These are phyloP conservation scores for Agaricus blazei DNA, from an alignment of 768 basidiomycete species.

Conservation along the genomic window DNA sequence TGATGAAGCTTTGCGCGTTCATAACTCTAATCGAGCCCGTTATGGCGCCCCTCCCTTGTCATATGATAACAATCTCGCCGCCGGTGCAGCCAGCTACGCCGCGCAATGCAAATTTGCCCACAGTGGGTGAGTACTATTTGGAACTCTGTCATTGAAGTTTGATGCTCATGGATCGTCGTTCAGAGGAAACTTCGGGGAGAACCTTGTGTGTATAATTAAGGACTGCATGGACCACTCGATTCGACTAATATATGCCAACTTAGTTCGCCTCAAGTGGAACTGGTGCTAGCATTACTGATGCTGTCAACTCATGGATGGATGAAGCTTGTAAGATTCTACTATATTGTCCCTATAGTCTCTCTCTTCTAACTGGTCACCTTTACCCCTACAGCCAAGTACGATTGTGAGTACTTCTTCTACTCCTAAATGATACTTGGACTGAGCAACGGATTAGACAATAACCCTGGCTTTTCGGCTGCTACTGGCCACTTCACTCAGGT, in stretches of 20 bases:
- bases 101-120: not conserved
- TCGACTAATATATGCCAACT: not conserved
- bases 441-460: conserved; percentile 15
- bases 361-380: not conserved
- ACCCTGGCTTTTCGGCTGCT: conserved; percentile 18
- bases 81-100: conserved; percentile 1
- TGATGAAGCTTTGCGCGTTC: conserved; percentile 2
- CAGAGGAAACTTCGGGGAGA: conserved; percentile 22
- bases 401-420: conserved; percentile 14
- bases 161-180: not conserved
- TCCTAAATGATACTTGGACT: not conserved
- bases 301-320: conserved; percentile 21
- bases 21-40: not conserved
- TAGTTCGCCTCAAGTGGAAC: conserved; percentile 17
- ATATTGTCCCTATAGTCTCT: not conserved
- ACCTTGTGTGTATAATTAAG: conserved; percentile 15
- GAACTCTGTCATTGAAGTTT: not conserved
- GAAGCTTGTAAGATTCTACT: conserved; percentile 21
- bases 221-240: not conserved
- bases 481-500: conserved; percentile 30
- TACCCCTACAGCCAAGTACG: conserved; percentile 16
- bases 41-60: not conserved
- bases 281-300: conserved; percentile 13
- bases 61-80: conserved; percentile 7
- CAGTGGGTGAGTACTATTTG: not conserved